Base-by-base conservation (phyloP, 345 rosid genomes). In the Salix exigua region DNA sequence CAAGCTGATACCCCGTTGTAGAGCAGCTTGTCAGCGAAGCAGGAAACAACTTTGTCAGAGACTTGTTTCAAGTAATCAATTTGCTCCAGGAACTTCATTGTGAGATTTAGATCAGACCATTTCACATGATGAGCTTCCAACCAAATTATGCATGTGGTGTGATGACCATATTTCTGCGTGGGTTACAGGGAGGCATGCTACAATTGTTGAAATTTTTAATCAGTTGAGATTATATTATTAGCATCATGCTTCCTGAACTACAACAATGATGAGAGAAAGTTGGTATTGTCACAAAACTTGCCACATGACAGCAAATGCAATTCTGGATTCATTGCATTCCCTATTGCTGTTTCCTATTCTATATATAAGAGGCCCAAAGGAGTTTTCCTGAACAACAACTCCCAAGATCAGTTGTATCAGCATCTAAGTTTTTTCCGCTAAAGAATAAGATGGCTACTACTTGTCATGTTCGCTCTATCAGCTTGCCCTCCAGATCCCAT, bases 401-500 rank as follows among this genome's bases (percentile, higher is more conserved):
- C 61, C 11, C 26, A 55, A n/a, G 13, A n/a, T 55, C 61, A n/a
- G n/a, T 55, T 55, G 12, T 2, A 16, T 33, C 37, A 55, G n/a
- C 7, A 16, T 33, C 6, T 3, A 55, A 26, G 44, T 18, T 35
- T 66, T 23, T 53, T 53, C 33, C 2, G 35, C 40, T 18, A 61
- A 66, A 68, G 64, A 25, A 67, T 55, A 70, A 66, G 58, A 82
- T 67, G 76, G 73, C 77, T 61, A 46, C 60, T 16, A 46, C 60
- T 16, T 40, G 28, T n/a, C 84, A 83, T 16, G 67, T 30, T 61
- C 84, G 84, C 16, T 83, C 84, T 5, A 73, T 33, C 67, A 83
- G 86, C 37, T 71, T 83, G 38, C 86, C 88, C 11, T 74, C 81
- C 10, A 74, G 60, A 65, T 30, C 79, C n/a, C 86, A 83, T 40